phyloP scores from a whole-genome alignment of 371 early-diverging fungal genomes.

The Batkoa obscura region DNA sequence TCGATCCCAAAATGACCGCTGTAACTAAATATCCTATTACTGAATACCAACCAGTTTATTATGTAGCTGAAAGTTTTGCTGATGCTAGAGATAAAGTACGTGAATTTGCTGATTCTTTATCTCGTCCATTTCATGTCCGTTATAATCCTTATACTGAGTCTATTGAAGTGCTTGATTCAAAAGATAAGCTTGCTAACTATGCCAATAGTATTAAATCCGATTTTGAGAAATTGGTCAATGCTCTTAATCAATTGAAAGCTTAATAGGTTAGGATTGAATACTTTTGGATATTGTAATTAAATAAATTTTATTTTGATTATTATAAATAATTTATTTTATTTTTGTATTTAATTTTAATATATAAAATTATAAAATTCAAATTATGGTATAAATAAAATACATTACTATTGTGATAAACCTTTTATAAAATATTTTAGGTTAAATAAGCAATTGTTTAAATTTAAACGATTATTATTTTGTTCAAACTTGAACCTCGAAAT shows the following conservation, averaged over 20 bases:
- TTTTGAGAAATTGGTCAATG: constrained; percentile 46
- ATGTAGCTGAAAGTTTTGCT: constrained; percentile 85
- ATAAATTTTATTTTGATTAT: no score
- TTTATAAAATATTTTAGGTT: no score
- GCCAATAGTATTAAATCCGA: constrained; percentile 54
- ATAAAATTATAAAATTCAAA: no score
- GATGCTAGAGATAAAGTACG: constrained; percentile 81
- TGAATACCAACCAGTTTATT: constrained; percentile 88
- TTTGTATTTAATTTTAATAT: no score
- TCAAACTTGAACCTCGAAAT: no score
- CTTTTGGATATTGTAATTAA: no score
- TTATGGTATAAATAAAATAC: no score
- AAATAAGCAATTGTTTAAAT: no score
- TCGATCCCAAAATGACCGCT: constrained; percentile 70
- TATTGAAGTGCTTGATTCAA: constrained; percentile 72
- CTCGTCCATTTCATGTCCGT: constrained; percentile 73
- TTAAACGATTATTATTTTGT: no score
- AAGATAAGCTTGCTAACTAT: constrained; percentile 59
- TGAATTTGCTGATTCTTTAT: constrained; percentile 56
- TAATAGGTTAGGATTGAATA: not conserved
- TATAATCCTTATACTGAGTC: constrained; percentile 83
- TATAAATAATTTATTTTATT: no score
- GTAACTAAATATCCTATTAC: constrained; percentile 79
- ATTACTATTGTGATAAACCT: no score
- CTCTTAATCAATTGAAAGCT: constrained; percentile 34